phyloP scores from a whole-genome alignment of 2,329 filamentous ascomycete species.

The Clarireedia hainanense region DNA sequence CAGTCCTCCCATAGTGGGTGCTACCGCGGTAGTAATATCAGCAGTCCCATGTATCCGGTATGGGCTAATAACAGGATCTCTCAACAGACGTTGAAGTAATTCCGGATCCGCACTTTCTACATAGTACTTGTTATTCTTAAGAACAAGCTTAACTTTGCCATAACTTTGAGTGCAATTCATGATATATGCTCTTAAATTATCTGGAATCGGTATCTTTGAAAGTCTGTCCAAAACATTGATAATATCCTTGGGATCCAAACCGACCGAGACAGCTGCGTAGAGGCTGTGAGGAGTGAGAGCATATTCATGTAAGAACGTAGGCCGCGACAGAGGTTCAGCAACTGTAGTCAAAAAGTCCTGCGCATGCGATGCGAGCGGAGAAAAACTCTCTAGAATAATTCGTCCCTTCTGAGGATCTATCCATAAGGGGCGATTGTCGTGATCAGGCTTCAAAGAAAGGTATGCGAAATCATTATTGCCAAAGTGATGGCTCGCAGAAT shows the following conservation, averaged over 20 bases:
- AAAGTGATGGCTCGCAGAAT: slow-evolving; percentile 30
- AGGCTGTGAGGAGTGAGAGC: slow-evolving; percentile 84
- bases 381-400: slow-evolving; percentile 93
- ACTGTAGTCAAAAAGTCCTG: slow-evolving; percentile 96
- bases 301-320: slow-evolving; percentile 90
- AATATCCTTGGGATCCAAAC: slow-evolving; percentile 82
- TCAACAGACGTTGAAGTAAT: slow-evolving; percentile 78
- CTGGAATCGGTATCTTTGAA: slow-evolving; percentile 79
- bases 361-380: slow-evolving; percentile 74
- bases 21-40: slow-evolving; percentile 71
- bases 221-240: slow-evolving; percentile 81
- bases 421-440: slow-evolving; percentile 85
- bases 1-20: slow-evolving; percentile 77
- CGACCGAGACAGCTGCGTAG: slow-evolving; percentile 91
- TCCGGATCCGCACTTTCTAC: slow-evolving; percentile 85
- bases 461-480: slow-evolving; percentile 62
- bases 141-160: slow-evolving; percentile 89
- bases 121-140: slow-evolving; percentile 91
- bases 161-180: slow-evolving; percentile 76
- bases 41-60: slow-evolving; percentile 63
- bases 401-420: slow-evolving; percentile 81
- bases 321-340: slow-evolving; percentile 84
- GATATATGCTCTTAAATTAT: slow-evolving; percentile 71
- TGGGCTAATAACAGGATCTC: slow-evolving; percentile 73
- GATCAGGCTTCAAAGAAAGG: slow-evolving; percentile 76